These are phyloP conservation scores for Pyrus betulifolia DNA, from an alignment of 306 rosid species.

Conservation along the genomic window DNA sequence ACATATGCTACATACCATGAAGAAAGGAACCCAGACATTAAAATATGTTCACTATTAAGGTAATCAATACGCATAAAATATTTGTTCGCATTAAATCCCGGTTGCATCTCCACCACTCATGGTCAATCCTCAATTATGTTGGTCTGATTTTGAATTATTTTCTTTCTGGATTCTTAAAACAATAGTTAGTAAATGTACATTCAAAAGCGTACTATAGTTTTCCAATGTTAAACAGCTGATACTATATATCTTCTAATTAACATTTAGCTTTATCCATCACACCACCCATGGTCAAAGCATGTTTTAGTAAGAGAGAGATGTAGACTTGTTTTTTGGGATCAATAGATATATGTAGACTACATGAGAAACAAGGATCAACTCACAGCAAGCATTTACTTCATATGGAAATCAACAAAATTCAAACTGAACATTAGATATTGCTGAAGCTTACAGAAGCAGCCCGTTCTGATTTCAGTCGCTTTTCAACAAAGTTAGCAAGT, in stretches of 20 bases:
- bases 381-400: slow-evolving; percentile 8
- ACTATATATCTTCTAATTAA: not conserved
- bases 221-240: not conserved
- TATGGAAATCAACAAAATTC: slow-evolving; percentile 6
- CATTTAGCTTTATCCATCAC: not conserved
- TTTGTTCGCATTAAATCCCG: not conserved
- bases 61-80: not conserved
- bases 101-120: not conserved
- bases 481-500: slow-evolving; percentile 80
- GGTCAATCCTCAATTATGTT: not conserved
- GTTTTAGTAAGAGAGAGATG: not conserved
- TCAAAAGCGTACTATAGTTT: not conserved
- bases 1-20: not conserved
- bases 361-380: not conserved
- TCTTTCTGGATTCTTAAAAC: not conserved
- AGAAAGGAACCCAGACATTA: not conserved
- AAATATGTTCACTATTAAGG: not conserved
- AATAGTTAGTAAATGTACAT: not conserved
- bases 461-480: slow-evolving; percentile 90
- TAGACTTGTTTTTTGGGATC: not conserved
- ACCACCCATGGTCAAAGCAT: not conserved
- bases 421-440: slow-evolving; percentile 15
- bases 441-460: slow-evolving; percentile 88
- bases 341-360: not conserved
- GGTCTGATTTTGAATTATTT: not conserved